These are phyloP conservation scores for Mycena belliarum DNA, from an alignment of 768 basidiomycete genomes.

Conservation along the genomic window DNA sequence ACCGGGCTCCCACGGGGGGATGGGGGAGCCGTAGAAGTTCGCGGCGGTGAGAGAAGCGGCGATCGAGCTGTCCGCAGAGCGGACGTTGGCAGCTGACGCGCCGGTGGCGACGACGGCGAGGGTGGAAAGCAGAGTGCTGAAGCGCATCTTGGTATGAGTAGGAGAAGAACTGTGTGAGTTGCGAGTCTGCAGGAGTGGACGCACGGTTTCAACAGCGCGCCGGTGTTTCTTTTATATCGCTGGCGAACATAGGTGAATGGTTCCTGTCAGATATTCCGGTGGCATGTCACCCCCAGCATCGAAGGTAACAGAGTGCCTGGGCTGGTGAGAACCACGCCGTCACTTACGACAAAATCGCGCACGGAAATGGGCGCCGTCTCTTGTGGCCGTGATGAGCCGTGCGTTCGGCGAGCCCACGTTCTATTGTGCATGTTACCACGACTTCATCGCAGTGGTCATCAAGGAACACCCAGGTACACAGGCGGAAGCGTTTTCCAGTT, in stretches of 20 bases:
- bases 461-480: slow-evolving; percentile 15
- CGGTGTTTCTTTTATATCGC: slow-evolving; percentile 2
- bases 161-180: neutral
- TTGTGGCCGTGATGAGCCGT: neutral
- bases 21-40: slow-evolving; percentile 37
- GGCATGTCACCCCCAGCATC: slow-evolving; percentile 3
- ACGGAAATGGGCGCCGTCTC: neutral
- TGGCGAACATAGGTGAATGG: neutral
- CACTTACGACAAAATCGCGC: neutral
- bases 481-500: neutral
- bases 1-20: slow-evolving; percentile 33
- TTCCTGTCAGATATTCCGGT: neutral
- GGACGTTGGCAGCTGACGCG: slow-evolving; percentile 4
- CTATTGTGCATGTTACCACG: neutral
- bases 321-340: too few relatives aligned
- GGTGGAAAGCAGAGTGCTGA: slow-evolving; percentile 13
- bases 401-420: slow-evolving; percentile 1
- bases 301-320: neutral
- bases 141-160: slow-evolving; percentile 16
- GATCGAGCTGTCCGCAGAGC: neutral
- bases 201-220: slow-evolving; percentile 9
- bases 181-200: slow-evolving; percentile 6
- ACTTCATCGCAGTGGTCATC: slow-evolving; percentile 6
- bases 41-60: slow-evolving; percentile 4
- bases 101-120: slow-evolving; percentile 8